Conservation (phyloP, 2,329 filamentous ascomycete species). For the Alternaria panax region DNA sequence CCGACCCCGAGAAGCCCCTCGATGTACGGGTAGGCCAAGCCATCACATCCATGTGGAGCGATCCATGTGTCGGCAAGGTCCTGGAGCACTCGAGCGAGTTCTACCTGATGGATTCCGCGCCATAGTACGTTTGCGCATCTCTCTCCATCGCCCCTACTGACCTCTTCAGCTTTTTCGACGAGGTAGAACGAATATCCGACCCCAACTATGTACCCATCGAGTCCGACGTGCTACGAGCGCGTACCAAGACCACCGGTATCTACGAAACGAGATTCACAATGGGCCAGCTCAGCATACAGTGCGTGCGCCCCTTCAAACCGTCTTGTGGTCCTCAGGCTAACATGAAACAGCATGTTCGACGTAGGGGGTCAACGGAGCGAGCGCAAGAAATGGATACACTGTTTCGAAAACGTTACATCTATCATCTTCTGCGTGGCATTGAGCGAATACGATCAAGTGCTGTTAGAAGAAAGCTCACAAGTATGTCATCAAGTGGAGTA, state of each 20-base stretch:
- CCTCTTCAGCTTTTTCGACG: conserved; percentile 84
- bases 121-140: conserved; percentile 73
- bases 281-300: conserved; percentile 99
- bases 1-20: conserved; percentile 85
- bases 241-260: conserved; percentile 98
- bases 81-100: conserved; percentile 97
- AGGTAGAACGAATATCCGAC: conserved; percentile 82
- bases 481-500: conserved; percentile 59
- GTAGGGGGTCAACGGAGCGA: conserved; percentile 97
- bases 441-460: conserved; percentile 97
- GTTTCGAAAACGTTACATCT: conserved; percentile 98
- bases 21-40: conserved; percentile 83
- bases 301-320: conserved; percentile 52
- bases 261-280: conserved; percentile 99
- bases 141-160: conserved; percentile 17
- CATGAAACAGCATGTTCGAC: conserved; percentile 86
- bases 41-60: conserved; percentile 87
- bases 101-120: conserved; percentile 98
- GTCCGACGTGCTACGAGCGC: conserved; percentile 90
- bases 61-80: conserved; percentile 80
- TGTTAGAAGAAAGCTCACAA: conserved; percentile 96
- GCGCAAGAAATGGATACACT: conserved; percentile 99
- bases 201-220: conserved; percentile 90
- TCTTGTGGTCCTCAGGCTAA: conserved; percentile 33
- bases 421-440: conserved; percentile 99